phyloP scores from a whole-genome alignment of 306 rosid genomes.

The Cyamopsis tetragonoloba region DNA sequence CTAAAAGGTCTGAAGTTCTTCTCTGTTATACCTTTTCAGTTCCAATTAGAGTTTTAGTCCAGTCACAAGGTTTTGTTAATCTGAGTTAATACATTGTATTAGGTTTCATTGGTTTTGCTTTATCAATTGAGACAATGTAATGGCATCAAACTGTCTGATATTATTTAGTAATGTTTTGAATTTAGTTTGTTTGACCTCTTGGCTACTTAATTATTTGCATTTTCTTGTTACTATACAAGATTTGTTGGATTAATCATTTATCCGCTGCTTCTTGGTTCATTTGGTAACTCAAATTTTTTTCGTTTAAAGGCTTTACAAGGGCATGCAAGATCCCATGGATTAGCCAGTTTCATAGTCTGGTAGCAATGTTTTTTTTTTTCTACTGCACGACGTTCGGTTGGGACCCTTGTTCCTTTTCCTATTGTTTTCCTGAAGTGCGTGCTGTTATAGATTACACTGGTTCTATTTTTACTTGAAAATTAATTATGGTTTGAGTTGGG shows the following conservation, averaged over 20 bases:
- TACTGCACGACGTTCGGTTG: no score
- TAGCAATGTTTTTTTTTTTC: no score
- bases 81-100: constrained; percentile 30
- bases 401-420: no score
- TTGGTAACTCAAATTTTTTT: neutral
- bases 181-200: neutral
- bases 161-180: constrained; percentile 10
- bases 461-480: no score
- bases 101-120: constrained; percentile 27
- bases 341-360: no score
- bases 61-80: constrained; percentile 30
- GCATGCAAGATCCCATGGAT: no score
- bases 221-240: neutral
- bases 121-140: constrained; percentile 28
- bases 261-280: neutral
- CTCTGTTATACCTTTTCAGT: constrained; percentile 16
- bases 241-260: neutral
- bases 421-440: no score
- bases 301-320: neutral
- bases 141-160: constrained; percentile 17
- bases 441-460: no score
- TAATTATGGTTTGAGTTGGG: no score
- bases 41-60: constrained; percentile 23
- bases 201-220: neutral
- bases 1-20: constrained; percentile 20